Evolutionary conservation across 139 green algal species (phyloP).

Genomic region (Nannochloris sp.): DNA sequence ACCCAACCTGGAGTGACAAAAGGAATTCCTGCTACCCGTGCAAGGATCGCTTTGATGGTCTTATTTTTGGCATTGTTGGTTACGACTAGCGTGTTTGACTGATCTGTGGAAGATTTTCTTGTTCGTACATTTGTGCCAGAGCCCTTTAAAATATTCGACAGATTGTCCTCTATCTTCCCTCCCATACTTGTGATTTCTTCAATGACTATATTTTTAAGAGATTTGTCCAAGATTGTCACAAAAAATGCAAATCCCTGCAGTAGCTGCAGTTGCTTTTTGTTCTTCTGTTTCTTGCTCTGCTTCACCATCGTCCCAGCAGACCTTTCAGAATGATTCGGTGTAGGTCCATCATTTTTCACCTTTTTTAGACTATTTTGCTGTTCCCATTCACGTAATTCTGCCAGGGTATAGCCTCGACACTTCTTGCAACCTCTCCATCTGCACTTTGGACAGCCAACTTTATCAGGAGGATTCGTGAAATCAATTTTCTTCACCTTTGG

Average conservation of each 20-base stretch:
- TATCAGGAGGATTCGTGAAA: neutral
- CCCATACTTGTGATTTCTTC: neutral
- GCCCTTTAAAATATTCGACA: neutral
- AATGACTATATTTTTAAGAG: slow-evolving; percentile 11
- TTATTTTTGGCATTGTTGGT: no score
- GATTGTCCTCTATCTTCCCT: slow-evolving; percentile 9
- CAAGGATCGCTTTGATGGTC: neutral
- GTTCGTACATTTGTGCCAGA: neutral
- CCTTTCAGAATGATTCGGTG: neutral
- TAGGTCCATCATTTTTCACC: neutral
- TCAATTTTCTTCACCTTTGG: neutral
- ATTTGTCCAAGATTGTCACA: neutral
- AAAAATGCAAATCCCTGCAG: neutral
- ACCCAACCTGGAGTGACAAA: slow-evolving; percentile 8
- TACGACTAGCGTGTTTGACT: no score
- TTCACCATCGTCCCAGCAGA: neutral
- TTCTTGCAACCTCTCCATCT: neutral
- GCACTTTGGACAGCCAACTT: neutral
- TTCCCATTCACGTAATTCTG: neutral
- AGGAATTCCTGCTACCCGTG: slow-evolving; percentile 4
- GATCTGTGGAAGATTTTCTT: neutral
- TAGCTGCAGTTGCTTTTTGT: neutral
- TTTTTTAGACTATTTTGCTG: neutral
- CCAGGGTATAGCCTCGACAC: neutral
- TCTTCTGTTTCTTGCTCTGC: no score